phyloP scores from a whole-genome alignment of 1,139 yeast species.

The Zygoascus hellenicus region DNA sequence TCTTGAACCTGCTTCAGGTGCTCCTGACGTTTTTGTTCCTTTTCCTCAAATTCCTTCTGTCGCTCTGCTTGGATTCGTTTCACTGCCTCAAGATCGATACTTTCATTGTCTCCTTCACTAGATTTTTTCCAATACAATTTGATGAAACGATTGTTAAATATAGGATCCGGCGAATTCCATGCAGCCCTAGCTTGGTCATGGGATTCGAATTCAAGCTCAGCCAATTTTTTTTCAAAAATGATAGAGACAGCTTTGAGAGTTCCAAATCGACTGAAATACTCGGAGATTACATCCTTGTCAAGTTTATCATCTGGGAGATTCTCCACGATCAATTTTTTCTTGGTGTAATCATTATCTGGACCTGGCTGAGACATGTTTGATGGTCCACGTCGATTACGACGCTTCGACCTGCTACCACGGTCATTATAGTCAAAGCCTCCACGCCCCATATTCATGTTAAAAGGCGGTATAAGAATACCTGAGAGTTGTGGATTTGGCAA shows the following conservation, averaged over 20 bases:
- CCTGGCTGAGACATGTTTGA: slow-evolving; percentile 12
- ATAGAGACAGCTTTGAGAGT: slow-evolving; percentile 31
- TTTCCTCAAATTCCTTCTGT: slow-evolving; percentile 41
- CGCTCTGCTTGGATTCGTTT: slow-evolving; percentile 36
- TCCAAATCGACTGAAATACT: slow-evolving; percentile 42
- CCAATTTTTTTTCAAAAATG: slow-evolving; percentile 28
- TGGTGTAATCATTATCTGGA: slow-evolving; percentile 22
- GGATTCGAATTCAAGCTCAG: slow-evolving; percentile 37
- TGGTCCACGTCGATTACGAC: slow-evolving; percentile 9
- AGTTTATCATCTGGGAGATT: slow-evolving; percentile 41
- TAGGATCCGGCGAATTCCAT: slow-evolving; percentile 41
- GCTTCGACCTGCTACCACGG: slow-evolving; percentile 2
- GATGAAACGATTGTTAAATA: slow-evolving; percentile 46
- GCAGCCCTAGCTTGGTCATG: slow-evolving; percentile 40
- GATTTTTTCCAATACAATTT: slow-evolving; percentile 40
- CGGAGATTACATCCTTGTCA: slow-evolving; percentile 31
- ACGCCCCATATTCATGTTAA: slow-evolving; percentile 3
- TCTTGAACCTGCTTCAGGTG: slow-evolving; percentile 34
- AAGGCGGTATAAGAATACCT: slow-evolving; percentile 24
- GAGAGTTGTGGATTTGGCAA: slow-evolving; percentile 7
- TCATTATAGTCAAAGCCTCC: slow-evolving; percentile 5
- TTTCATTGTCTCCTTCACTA: slow-evolving; percentile 16
- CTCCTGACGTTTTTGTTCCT: slow-evolving; percentile 33
- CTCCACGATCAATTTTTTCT: slow-evolving; percentile 36
- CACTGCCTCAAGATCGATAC: slow-evolving; percentile 37